These are phyloP conservation scores for Arachis monticola DNA, from an alignment of 331 rosid species.

Conservation along the genomic window DNA sequence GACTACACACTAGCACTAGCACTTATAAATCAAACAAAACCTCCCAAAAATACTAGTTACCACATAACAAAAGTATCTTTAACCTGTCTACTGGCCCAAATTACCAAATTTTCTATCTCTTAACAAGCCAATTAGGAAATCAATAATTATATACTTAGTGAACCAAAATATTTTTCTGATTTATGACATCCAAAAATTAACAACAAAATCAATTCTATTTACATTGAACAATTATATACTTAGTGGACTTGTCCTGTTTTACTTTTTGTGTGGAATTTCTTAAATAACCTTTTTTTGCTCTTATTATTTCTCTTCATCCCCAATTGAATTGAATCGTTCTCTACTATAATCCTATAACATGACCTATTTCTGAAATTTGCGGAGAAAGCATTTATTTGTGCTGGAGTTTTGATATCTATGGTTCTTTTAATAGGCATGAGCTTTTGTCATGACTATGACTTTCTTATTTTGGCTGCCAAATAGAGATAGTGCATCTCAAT, in stretches of 20 bases:
- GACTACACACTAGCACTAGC: too few species aligned
- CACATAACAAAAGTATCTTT: too few species aligned
- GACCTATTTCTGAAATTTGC: not conserved
- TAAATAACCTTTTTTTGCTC: conserved; percentile 2
- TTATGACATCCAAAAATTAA: too few species aligned
- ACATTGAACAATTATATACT: too few species aligned
- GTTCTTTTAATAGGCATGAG: not conserved
- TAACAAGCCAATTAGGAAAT: too few species aligned
- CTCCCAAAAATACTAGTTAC: too few species aligned
- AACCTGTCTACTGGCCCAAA: too few species aligned
- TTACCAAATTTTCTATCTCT: too few species aligned
- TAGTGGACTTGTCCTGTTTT: conserved; percentile 4
- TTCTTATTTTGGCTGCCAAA: not conserved
- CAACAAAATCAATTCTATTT: too few species aligned
- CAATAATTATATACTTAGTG: too few species aligned
- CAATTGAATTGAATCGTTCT: not conserved
- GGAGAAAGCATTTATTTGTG: not conserved
- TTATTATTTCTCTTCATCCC: not conserved
- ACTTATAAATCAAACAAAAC: too few species aligned
- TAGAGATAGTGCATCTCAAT: conserved; percentile 10
- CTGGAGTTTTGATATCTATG: not conserved
- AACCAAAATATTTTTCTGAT: too few species aligned
- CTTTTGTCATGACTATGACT: not conserved
- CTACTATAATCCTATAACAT: not conserved
- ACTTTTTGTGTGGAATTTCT: not conserved